Evolutionary conservation across 2,329 filamentous ascomycete genomes (phyloP).

Genomic region (Talaromyces sp.): DNA sequence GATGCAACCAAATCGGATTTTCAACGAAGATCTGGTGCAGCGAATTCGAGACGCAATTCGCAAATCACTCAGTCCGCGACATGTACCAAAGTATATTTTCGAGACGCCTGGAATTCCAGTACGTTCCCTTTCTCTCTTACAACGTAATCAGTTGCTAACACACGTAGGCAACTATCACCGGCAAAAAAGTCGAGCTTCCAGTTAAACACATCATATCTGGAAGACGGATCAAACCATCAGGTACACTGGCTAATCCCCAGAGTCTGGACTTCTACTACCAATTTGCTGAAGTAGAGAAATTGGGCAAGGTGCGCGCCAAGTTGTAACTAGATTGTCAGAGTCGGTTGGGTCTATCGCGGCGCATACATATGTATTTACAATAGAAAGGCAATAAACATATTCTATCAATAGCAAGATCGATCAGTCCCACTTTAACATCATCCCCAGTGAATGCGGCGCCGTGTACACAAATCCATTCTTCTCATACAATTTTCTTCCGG

Average conservation of each 20-base stretch:
- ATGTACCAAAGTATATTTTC: slow-evolving; percentile 76
- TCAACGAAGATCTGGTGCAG: slow-evolving; percentile 54
- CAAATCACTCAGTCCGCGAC: slow-evolving; percentile 65
- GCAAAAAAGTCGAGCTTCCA: slow-evolving; percentile 72
- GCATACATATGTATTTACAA: not conserved
- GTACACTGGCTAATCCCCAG: slow-evolving; percentile 72
- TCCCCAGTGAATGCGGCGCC: slow-evolving; percentile 37
- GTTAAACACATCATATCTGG: slow-evolving; percentile 83
- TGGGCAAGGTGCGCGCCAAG: slow-evolving; percentile 34
- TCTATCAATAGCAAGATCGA: not conserved
- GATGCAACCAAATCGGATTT: slow-evolving; percentile 57
- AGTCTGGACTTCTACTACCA: slow-evolving; percentile 75
- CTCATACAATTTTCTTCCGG: slow-evolving; percentile 46
- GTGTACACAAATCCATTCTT: slow-evolving; percentile 48
- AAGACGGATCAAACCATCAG: slow-evolving; percentile 68
- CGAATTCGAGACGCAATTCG: slow-evolving; percentile 64
- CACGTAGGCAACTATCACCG: slow-evolving; percentile 69
- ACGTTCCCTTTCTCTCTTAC: slow-evolving; percentile 34
- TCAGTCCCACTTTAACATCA: slow-evolving; percentile 28
- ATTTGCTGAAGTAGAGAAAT: slow-evolving; percentile 68
- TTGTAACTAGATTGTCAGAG: not conserved
- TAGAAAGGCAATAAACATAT: not conserved
- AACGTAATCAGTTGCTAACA: not conserved
- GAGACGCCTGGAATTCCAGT: slow-evolving; percentile 78
- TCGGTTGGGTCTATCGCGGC: not conserved